Base-by-base conservation (phyloP, 495 filamentous ascomycete genomes). In the Neurospora sp. region DNA sequence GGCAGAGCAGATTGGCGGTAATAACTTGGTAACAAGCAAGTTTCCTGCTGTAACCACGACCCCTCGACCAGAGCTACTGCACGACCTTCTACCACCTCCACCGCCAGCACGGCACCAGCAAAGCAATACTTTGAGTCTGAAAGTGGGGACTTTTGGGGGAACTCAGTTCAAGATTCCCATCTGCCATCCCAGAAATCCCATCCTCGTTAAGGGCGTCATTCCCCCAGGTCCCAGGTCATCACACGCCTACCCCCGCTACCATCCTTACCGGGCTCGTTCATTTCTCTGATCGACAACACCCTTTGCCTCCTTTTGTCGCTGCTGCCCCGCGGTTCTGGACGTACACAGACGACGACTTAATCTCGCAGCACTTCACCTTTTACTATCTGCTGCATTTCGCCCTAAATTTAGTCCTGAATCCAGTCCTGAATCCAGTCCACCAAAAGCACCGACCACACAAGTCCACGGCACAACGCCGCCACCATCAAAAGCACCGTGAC, bases 111-210 rank as follows among this genome's bases (percentile, higher is more conserved):
- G 54, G 54, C 28, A 66, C 54, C 54, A 66, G 54, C 54, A 66
- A 66, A 34, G 54, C 54, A 66, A 31, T 34, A 34, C 42, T 13
- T 69, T 39, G 72, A 31, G 37, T 39, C 42, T 71, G 71, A 54
- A 31, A 24, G 73, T 37, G 73, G 69, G 73, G 48, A 66, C 54
- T 62, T 62, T 24, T 34, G 13, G 13, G 54, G 15, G 24, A 7
- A 15, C 54, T 66, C 54, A 19, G 37, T 24, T 43, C 38, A n/a
- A 74, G 70, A 74, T 74, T 74, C 73, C 73, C 73, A 74, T 74
- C 39, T 36, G 36, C 39, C 39, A 39, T 34, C 59, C 54, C 59
- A 70, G 74, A 77, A 80, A 78, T 79, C 79, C 79, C 79, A 80
- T 80, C 72, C 72, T 77, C 74, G 77, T 71, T 71, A 72, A 71